Evolutionary conservation across 2,329 filamentous ascomycete genomes (phyloP), one percentile per base, ranked within the genome.

Genomic region (Xylaria arbuscula): DNA sequence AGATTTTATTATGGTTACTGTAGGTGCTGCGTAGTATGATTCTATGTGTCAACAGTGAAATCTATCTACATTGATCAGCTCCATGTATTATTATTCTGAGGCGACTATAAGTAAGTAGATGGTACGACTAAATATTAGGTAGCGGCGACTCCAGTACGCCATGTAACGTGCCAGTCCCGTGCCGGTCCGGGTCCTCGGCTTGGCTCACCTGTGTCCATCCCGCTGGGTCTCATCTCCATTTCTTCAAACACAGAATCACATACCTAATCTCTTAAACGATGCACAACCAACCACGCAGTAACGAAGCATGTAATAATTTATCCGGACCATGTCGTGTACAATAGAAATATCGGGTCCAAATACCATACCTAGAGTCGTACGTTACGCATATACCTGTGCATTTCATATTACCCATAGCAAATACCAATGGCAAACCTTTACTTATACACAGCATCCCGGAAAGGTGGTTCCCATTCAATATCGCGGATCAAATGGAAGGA

Each of bases 141-240:
- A 42, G 42, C 32, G 13, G 56, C 5, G 6, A 10, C 38, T 17
- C n/a, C 32, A 38, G 38, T 32, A n/a, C 24, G 22, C 58, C 55
- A 67, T 67, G 66, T 68, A 68, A 65, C 62, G 66, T 62, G 66
- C 57, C 47, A 68, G 51, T 65, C 47, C 19, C 51, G 45, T 40
- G 56, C 62, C 62, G 57, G 13, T 55, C 38, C 55, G 38, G 38
- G 45, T 13, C 56, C 61, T 40, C 60, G 51, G 48, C 34, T 61
- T 64, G 64, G 61, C 57, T 64, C 24, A 34, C 40, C 56, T 64
- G 28, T 51, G 61, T 36, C 66, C 62, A 62, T 62, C 38, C 51
- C 62, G 58, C 53, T 66, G 63, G 62, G 59, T 57, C 59, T 58
- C 53, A 15, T 42, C 17, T 34, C 7, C 28, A 32, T 34, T 22